Percentiles rank a stretch among this genome's conserved stretches.
Evolutionary conservation across 768 basidiomycete species (phyloP).

Genomic region (Cystobasidium onofrii): DNA sequence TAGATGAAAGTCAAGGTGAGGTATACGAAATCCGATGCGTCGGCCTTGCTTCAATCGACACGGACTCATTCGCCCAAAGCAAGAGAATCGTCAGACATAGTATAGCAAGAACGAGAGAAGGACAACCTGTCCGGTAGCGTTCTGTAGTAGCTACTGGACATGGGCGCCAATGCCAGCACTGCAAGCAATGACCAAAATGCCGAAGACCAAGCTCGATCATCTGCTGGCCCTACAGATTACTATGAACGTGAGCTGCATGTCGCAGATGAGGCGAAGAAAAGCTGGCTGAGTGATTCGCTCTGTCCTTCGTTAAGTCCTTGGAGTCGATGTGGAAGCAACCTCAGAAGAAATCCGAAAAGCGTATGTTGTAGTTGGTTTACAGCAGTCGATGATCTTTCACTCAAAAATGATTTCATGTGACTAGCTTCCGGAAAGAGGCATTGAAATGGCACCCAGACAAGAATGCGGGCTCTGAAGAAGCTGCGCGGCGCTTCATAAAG

Average conservation of each 20-base stretch:
- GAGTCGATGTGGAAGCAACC: conserved; percentile 23
- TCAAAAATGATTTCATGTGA: too few relatives aligned
- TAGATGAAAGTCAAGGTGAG: too few relatives aligned
- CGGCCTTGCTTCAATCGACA: too few relatives aligned
- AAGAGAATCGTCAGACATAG: too few relatives aligned
- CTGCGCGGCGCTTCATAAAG: conserved; percentile 74
- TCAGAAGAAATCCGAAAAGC: conserved; percentile 41
- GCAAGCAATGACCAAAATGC: not conserved
- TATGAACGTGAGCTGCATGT: not conserved
- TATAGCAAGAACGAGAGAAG: not conserved
- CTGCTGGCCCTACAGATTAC: not conserved
- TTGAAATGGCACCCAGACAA: conserved; percentile 51
- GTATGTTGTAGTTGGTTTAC: conserved; percentile 28
- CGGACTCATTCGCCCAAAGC: not conserved
- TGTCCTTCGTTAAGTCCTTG: conserved; percentile 30
- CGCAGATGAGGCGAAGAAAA: not conserved
- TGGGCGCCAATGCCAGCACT: conserved; percentile 6
- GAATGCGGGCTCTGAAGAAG: conserved; percentile 72
- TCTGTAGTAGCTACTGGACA: not conserved
- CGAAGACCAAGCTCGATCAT: not conserved
- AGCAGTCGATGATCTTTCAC: too few relatives aligned
- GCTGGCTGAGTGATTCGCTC: not conserved
- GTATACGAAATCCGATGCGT: too few relatives aligned
- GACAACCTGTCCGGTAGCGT: not conserved
- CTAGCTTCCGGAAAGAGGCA: conserved; percentile 39